Conservation (phyloP, 2,329 filamentous ascomycete species). For the Xylariaceae sp. region DNA sequence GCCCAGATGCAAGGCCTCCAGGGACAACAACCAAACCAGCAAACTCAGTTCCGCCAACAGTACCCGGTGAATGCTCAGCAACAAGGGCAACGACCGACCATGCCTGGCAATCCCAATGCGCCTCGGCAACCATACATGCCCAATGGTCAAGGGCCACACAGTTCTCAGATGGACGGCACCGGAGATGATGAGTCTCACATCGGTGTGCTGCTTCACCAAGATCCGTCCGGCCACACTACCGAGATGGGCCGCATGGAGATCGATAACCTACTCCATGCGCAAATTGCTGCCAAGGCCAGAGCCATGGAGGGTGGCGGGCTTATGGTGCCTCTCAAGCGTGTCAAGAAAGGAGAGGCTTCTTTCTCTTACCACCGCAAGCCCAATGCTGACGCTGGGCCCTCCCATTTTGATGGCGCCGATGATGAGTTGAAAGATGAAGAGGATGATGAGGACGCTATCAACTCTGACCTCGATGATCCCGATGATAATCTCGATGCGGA, state of each 20-base stretch:
- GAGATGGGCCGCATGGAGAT: constrained; percentile 60
- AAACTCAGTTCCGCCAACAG: constrained; percentile 17
- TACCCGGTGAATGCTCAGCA: constrained; percentile 28
- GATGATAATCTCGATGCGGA: constrained; percentile 82
- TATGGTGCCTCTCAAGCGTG: constrained; percentile 66
- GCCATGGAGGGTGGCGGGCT: constrained; percentile 70
- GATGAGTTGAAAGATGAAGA: constrained; percentile 47
- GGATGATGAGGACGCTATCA: constrained; percentile 88
- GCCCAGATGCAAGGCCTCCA: constrained; percentile 15
- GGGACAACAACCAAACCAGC: constrained; percentile 19
- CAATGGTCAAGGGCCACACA: constrained; percentile 38
- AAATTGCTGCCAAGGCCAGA: constrained; percentile 61
- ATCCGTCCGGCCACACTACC: constrained; percentile 47
- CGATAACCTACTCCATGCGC: constrained; percentile 64
- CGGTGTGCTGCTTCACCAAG: constrained; percentile 55
- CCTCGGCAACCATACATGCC: constrained; percentile 30
- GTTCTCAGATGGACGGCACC: constrained; percentile 72
- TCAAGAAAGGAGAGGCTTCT: constrained; percentile 34
- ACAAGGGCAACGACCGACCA: constrained; percentile 23
- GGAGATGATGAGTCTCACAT: constrained; percentile 54
- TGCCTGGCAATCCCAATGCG: constrained; percentile 10
- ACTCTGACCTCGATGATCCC: constrained; percentile 93
- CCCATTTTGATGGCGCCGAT: constrained; percentile 62
- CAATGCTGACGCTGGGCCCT: constrained; percentile 28
- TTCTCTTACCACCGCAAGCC: constrained; percentile 16